Percentiles rank a stretch among this genome's conserved stretches.
These are phyloP conservation scores for Pelargonium exstipulatum DNA, from an alignment of 441 rosid species.

Conservation along the genomic window DNA sequence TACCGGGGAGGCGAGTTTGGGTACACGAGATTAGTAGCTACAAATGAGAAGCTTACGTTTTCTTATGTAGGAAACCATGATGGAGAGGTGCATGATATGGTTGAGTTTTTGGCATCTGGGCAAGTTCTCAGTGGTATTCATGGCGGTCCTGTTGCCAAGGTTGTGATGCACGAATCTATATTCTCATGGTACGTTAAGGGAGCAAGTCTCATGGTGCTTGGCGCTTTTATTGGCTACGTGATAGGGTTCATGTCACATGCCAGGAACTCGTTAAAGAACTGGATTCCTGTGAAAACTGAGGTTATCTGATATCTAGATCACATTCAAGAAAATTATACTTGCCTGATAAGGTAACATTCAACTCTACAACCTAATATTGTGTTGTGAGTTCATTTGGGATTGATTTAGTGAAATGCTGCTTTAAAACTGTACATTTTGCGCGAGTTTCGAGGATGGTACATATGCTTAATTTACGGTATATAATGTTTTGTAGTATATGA, in stretches of 20 bases:
- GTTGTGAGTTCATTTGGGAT: no score
- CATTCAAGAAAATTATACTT: background rate
- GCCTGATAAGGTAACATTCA: no score
- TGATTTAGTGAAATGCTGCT: no score
- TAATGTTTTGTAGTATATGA: background rate
- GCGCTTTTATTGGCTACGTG: conserved; percentile 54
- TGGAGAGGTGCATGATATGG: conserved; percentile 54
- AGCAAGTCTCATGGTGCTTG: conserved; percentile 59
- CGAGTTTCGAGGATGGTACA: no score
- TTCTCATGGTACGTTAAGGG: conserved; percentile 50
- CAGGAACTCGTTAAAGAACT: conserved; percentile 37
- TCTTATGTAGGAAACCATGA: conserved; percentile 80
- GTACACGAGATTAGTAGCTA: conserved; percentile 72
- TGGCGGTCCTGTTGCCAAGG: conserved; percentile 3
- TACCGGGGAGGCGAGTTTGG: conserved; percentile 88
- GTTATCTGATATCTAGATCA: conserved; percentile 34
- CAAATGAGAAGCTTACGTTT: conserved; percentile 60
- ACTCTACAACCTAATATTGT: no score
- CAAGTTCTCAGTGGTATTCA: conserved; percentile 43
- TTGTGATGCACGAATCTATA: conserved; percentile 20
- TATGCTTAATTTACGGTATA: no score
- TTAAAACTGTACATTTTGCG: no score
- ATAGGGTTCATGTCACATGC: conserved; percentile 51
- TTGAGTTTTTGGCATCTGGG: conserved; percentile 71
- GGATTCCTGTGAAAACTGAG: conserved; percentile 54